These are phyloP conservation scores for Collybia mongolica DNA, from an alignment of 768 basidiomycete species.

Conservation along the genomic window DNA sequence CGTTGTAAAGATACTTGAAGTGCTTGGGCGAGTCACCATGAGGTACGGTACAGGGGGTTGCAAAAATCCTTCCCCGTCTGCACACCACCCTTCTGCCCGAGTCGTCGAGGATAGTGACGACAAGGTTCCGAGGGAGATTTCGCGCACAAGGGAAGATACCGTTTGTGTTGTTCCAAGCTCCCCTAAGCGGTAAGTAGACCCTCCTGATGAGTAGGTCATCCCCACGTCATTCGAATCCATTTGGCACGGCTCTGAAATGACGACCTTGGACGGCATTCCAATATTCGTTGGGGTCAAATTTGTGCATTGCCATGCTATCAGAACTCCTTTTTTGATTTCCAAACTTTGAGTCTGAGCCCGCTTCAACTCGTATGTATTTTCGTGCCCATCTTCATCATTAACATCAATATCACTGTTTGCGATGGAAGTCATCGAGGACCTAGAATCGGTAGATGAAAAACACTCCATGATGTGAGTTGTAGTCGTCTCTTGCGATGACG, in stretches of 20 bases:
- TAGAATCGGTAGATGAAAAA: slow-evolving; percentile 12
- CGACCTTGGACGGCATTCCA: slow-evolving; percentile 17
- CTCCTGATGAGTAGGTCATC: background rate
- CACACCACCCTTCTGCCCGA: slow-evolving; percentile 12
- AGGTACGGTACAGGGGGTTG: slow-evolving; percentile 21
- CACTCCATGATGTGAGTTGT: slow-evolving; percentile 16
- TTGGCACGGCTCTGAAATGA: slow-evolving; percentile 17
- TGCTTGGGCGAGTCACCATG: slow-evolving; percentile 36
- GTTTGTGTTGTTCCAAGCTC: slow-evolving; percentile 7
- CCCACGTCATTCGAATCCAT: too few relatives aligned
- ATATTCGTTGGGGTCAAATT: slow-evolving; percentile 8
- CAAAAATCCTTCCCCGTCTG: slow-evolving; percentile 9
- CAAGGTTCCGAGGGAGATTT: slow-evolving; percentile 7
- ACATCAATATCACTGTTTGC: slow-evolving; percentile 11
- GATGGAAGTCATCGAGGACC: slow-evolving; percentile 21
- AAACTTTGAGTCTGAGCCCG: slow-evolving; percentile 49
- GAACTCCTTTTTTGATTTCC: slow-evolving; percentile 45
- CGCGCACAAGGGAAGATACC: slow-evolving; percentile 14
- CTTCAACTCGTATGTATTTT: slow-evolving; percentile 39
- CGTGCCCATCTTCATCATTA: slow-evolving; percentile 15
- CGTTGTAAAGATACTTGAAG: slow-evolving; percentile 27
- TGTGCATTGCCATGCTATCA: slow-evolving; percentile 29
- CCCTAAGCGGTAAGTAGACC: too few relatives aligned
- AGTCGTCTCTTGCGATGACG: slow-evolving; percentile 25
- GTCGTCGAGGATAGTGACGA: slow-evolving; percentile 9